Evolutionary conservation across 345 rosid genomes (phyloP), one percentile per base, ranked within the genome.

Genomic region (Gossypioides kirkii): DNA sequence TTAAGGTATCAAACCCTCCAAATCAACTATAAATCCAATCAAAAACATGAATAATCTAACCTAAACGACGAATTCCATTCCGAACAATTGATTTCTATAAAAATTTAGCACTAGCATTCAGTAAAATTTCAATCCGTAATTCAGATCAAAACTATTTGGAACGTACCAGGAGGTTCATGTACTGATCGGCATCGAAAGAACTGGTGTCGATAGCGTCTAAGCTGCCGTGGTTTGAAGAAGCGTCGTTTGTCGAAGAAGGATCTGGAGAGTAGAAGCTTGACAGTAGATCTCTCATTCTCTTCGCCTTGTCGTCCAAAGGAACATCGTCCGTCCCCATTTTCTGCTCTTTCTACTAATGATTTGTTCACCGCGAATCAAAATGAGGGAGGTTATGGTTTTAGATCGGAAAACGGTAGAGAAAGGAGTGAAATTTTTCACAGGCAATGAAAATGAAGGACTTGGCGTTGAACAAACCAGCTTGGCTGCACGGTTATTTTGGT

Each of bases 241-340:
- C 68, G 72, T 55, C 47, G 1, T 88, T 28, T 3, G 91, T 73
- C 61, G 83, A 59, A 17, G 97, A 84, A 80, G 96, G 98, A 88
- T 90, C 99, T 5, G 98, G 98, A 77, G 96, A 80, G 83, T 95
- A 95, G 81, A 95, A 95, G 87, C 98, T 95, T 69, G 99, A 89
- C 12, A 95, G 75, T 79, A 95, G 96, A 93, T 95, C 99, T 80
- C 99, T 89, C 97, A 85, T 95, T 76, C 99, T 86, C 94, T 91
- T 95, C 69, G 99, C 99, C 82, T 95, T 95, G 60, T 93, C 99
- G 71, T 95, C 99, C 96, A 89, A 36, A 10, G 92, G 96, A 69
- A 72, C 86, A 55, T 85, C 92, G 53, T 84, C 97, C 18, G 81
- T 84, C 46, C 69, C 93, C 88, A 90, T 90, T 84, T 78, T 55